These are phyloP conservation scores for Nepenthes alata DNA, from an alignment of 179 eudicot species.

Conservation along the genomic window DNA sequence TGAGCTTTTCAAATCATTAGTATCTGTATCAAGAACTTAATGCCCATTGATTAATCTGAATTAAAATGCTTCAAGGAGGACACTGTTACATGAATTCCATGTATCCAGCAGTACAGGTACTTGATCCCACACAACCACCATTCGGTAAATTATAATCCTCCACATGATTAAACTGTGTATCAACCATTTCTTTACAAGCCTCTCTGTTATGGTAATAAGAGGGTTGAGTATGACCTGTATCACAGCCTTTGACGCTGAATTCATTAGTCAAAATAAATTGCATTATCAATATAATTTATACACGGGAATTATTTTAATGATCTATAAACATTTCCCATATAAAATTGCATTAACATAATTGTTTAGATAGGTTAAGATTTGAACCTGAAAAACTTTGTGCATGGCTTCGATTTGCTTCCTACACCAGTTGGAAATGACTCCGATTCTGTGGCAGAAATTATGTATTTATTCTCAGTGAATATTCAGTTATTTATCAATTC, in stretches of 20 bases:
- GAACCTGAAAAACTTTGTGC: conserved; percentile 96
- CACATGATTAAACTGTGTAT: conserved; percentile 6
- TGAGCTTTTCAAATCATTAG: conserved; percentile 10
- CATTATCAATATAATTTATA: conserved; percentile 17
- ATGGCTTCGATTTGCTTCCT: conserved; percentile 92
- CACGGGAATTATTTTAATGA: conserved; percentile 12
- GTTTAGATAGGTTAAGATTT: conserved; percentile 49
- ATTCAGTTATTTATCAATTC: conserved; percentile 30
- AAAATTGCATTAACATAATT: conserved; percentile 23
- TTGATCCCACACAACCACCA: conserved; percentile 1
- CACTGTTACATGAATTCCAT: not conserved
- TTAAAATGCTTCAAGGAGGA: not conserved
- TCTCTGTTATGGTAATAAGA: conserved; percentile 17
- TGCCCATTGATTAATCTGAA: conserved; percentile 16
- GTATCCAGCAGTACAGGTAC: conserved; percentile 2
- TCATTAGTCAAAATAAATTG: conserved; percentile 44
- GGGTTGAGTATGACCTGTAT: conserved; percentile 18
- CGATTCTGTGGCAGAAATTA: conserved; percentile 61
- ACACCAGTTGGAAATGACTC: conserved; percentile 60
- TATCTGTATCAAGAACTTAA: conserved; percentile 17
- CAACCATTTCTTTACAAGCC: conserved; percentile 19
- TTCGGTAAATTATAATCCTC: not conserved
- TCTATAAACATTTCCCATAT: conserved; percentile 19
- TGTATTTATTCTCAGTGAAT: conserved; percentile 33
- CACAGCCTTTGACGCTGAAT: conserved; percentile 33